These are phyloP conservation scores for Hymenoscyphus albidus DNA, from an alignment of 2,329 filamentous ascomycete species.

Conservation along the genomic window DNA sequence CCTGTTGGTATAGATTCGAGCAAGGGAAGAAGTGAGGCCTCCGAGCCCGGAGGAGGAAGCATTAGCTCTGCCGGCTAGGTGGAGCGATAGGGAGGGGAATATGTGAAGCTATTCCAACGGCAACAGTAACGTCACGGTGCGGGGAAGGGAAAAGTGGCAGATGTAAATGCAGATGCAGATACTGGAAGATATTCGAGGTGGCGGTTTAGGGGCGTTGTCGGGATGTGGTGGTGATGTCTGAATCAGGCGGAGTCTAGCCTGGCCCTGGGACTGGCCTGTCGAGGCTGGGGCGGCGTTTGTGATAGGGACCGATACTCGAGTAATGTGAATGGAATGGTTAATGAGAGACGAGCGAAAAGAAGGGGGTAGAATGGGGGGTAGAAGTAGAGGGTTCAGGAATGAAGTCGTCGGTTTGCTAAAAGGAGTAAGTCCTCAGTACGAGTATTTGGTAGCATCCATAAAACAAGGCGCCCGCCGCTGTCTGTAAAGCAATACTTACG, in stretches of 20 bases:
- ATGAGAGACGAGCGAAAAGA: too few species aligned
- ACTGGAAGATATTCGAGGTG: not conserved
- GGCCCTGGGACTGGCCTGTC: too few species aligned
- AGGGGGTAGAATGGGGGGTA: too few species aligned
- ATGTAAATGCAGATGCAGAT: not conserved
- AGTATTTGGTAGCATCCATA: too few species aligned
- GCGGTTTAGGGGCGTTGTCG: not conserved
- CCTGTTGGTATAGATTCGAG: slow-evolving; percentile 24
- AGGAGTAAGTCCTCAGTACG: too few species aligned
- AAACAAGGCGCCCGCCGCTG: too few species aligned
- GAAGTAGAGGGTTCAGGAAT: too few species aligned
- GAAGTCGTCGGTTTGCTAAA: too few species aligned
- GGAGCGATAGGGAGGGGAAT: not conserved
- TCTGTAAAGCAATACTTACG: too few species aligned
- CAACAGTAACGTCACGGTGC: not conserved
- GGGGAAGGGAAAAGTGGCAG: not conserved
- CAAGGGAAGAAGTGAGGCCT: slow-evolving; percentile 24
- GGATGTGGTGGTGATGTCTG: not conserved
- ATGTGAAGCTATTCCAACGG: not conserved
- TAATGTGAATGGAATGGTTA: too few species aligned
- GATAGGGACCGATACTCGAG: too few species aligned
- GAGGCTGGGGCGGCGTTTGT: too few species aligned
- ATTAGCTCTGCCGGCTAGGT: slow-evolving; percentile 17
- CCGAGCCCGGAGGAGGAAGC: slow-evolving; percentile 32
- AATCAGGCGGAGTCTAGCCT: not conserved